Conservation (phyloP, 331 rosid genomes). For the Telfairia occidentalis region DNA sequence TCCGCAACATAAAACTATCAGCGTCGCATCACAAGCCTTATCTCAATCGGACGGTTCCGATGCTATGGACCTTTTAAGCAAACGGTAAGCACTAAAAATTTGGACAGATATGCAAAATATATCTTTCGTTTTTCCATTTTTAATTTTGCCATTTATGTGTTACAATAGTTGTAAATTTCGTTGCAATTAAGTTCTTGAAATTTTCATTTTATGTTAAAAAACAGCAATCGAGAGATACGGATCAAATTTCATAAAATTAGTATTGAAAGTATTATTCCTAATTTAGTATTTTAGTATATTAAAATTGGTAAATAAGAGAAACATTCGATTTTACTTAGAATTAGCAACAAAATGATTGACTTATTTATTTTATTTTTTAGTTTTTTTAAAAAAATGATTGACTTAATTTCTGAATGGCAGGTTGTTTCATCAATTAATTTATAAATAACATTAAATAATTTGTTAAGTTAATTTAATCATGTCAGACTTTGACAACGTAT, state of each 20-base stretch:
- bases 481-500: too few relatives aligned
- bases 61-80: neutral
- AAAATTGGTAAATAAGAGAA: neutral
- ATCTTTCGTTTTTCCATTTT: too few relatives aligned
- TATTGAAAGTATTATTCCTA: neutral
- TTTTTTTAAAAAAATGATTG: too few relatives aligned
- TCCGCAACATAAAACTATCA: neutral
- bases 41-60: neutral
- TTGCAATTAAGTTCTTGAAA: neutral
- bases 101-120: neutral
- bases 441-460: too few relatives aligned
- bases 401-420: neutral
- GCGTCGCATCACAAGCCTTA: neutral
- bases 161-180: neutral
- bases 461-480: too few relatives aligned
- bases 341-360: too few relatives aligned
- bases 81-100: neutral
- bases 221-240: neutral
- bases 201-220: neutral
- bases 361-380: too few relatives aligned
- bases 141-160: neutral
- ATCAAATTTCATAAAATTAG: neutral
- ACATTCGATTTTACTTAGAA: neutral
- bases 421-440: neutral
- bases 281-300: neutral